Conservation (phyloP, 352 stramenopile species). For the Pythium monospermum region DNA sequence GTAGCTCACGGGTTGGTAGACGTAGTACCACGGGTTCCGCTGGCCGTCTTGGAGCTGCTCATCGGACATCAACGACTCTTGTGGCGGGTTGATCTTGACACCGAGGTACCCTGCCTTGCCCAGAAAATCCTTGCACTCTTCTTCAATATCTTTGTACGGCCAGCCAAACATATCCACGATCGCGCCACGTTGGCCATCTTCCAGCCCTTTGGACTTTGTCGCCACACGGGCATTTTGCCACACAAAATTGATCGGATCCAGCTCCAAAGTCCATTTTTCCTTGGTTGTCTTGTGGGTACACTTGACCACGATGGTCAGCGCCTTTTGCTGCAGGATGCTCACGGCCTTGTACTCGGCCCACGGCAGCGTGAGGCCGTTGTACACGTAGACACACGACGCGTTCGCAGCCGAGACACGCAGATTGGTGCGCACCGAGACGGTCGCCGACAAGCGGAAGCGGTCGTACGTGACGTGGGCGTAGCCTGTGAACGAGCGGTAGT, state of each 20-base stretch:
- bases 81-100: slow-evolving; percentile 63
- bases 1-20: slow-evolving; percentile 65
- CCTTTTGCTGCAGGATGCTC: slow-evolving; percentile 20
- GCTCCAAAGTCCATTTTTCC: slow-evolving; percentile 28
- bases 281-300: slow-evolving; percentile 16
- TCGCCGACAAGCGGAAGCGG: slow-evolving; percentile 26
- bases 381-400: slow-evolving; percentile 32
- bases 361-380: slow-evolving; percentile 26
- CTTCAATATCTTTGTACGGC: slow-evolving; percentile 57
- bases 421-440: slow-evolving; percentile 32
- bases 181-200: slow-evolving; percentile 47
- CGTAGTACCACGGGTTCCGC: slow-evolving; percentile 66
- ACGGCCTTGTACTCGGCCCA: slow-evolving; percentile 20
- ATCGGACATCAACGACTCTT: slow-evolving; percentile 51
- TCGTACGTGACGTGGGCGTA: slow-evolving; percentile 44
- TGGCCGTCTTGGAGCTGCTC: slow-evolving; percentile 29
- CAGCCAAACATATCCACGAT: slow-evolving; percentile 71
- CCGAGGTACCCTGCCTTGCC: slow-evolving; percentile 64
- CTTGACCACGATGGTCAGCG: slow-evolving; percentile 28
- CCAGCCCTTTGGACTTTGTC: slow-evolving; percentile 23
- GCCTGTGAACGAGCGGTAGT: slow-evolving; percentile 31
- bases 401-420: slow-evolving; percentile 18
- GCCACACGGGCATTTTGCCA: slow-evolving; percentile 42
- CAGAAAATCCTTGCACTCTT: slow-evolving; percentile 55
- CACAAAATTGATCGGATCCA: slow-evolving; percentile 66